phyloP scores from a whole-genome alignment of 176 grass and related monocot species.

The Zea luxurians region DNA sequence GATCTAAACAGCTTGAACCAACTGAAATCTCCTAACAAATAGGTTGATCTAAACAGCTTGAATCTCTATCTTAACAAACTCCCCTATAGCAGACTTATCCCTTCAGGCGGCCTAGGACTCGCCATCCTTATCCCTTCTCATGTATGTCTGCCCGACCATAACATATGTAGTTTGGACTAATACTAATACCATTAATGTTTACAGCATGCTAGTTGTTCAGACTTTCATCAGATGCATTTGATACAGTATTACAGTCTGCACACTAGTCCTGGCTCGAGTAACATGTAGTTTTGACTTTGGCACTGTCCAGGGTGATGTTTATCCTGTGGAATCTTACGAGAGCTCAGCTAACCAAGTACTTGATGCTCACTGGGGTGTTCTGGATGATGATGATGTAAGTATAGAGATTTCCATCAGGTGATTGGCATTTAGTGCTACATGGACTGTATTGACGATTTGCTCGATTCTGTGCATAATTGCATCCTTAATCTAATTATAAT shows the following conservation, averaged over 20 bases:
- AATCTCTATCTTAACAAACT: too few relatives aligned
- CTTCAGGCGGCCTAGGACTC: too few relatives aligned
- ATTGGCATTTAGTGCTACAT: constrained; percentile 1
- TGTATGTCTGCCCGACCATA: too few relatives aligned
- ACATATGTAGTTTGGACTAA: neutral
- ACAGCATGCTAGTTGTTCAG: neutral
- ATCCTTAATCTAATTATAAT: constrained; percentile 19
- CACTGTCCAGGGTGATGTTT: constrained; percentile 86
- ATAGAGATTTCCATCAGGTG: constrained; percentile 21
- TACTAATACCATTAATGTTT: constrained; percentile 4
- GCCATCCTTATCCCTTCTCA: too few relatives aligned
- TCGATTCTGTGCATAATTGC: neutral
- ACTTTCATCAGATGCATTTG: constrained; percentile 10
- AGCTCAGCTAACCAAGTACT: constrained; percentile 69
- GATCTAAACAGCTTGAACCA: too few relatives aligned
- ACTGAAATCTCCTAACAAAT: too few relatives aligned
- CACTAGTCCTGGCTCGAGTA: constrained; percentile 26
- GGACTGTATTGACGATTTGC: neutral
- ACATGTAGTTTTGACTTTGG: constrained; percentile 40
- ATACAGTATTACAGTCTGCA: neutral
- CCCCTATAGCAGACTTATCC: too few relatives aligned
- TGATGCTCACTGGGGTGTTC: constrained; percentile 95
- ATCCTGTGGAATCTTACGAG: constrained; percentile 74
- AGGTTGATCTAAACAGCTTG: too few relatives aligned
- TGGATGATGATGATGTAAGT: constrained; percentile 95